Evolutionary conservation across 331 rosid species (phyloP).

Genomic region (Rosa hybrid): DNA sequence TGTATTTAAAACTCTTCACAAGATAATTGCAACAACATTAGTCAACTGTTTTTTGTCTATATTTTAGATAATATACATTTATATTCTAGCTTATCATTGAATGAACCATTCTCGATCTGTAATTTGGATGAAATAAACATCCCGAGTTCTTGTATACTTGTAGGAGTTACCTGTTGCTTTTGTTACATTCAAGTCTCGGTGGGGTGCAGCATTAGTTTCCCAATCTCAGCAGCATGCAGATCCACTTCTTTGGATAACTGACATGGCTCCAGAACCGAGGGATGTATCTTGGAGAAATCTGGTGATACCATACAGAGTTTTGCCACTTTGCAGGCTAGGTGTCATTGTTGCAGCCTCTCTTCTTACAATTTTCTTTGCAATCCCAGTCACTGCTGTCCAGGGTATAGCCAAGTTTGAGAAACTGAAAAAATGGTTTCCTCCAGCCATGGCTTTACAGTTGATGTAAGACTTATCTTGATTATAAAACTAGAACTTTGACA

Average conservation of each 20-base stretch:
- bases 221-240: constrained; percentile 78
- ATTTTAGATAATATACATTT: background rate
- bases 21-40: background rate
- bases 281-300: constrained; percentile 92
- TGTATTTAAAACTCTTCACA: background rate
- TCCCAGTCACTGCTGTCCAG: constrained; percentile 94
- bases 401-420: constrained; percentile 91
- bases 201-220: constrained; percentile 68
- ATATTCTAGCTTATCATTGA: background rate
- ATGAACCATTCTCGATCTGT: background rate
- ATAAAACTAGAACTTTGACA: background rate
- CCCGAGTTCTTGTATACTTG: constrained; percentile 23
- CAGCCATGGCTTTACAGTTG: constrained; percentile 76
- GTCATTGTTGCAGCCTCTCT: constrained; percentile 66
- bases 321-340: constrained; percentile 65
- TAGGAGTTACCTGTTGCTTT: constrained; percentile 87
- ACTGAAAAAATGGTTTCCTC: constrained; percentile 93
- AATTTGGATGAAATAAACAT: constrained; percentile 4
- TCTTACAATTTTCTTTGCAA: constrained; percentile 80
- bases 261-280: constrained; percentile 86
- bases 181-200: constrained; percentile 79
- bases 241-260: constrained; percentile 81
- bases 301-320: constrained; percentile 52
- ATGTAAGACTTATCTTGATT: constrained; percentile 45
- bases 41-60: background rate